phyloP scores from a whole-genome alignment of 306 rosid genomes.

The Senna tora region DNA sequence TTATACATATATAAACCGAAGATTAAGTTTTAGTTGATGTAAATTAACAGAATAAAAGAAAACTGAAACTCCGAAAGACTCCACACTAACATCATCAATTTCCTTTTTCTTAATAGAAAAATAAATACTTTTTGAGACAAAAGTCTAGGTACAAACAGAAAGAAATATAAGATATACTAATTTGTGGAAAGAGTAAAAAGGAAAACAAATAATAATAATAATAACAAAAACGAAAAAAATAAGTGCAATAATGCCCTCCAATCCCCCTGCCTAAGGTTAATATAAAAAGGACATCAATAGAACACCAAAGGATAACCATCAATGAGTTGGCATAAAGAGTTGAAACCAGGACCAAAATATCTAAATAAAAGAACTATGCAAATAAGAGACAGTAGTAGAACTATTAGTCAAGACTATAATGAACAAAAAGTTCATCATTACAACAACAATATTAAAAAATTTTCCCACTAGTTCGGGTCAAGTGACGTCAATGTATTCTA shows the following conservation, averaged over 20 bases:
- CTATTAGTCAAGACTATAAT: too few relatives aligned
- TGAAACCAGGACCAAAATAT: neutral
- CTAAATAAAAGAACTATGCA: neutral
- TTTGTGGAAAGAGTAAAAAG: neutral
- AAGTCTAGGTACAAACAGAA: neutral
- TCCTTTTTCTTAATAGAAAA: neutral
- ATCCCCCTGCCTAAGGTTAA: neutral
- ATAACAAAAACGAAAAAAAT: neutral
- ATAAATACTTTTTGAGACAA: neutral
- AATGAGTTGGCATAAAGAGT: neutral
- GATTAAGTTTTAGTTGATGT: conserved; percentile 16
- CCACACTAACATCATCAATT: too few relatives aligned
- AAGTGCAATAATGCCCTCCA: neutral
- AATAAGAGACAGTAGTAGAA: too few relatives aligned
- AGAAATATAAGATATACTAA: neutral
- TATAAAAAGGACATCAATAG: neutral
- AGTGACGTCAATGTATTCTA: too few relatives aligned
- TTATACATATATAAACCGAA: neutral
- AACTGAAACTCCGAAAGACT: too few relatives aligned
- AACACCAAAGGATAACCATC: neutral
- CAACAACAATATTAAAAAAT: too few relatives aligned
- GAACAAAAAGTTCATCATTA: too few relatives aligned
- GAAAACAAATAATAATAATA: neutral
- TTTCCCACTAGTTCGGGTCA: too few relatives aligned
- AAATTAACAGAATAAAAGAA: neutral